Percentiles rank a stretch among this genome's conserved stretches.
Evolutionary conservation across 495 filamentous ascomycete genomes (phyloP).

Genomic region (Aspergillus panamensis): DNA sequence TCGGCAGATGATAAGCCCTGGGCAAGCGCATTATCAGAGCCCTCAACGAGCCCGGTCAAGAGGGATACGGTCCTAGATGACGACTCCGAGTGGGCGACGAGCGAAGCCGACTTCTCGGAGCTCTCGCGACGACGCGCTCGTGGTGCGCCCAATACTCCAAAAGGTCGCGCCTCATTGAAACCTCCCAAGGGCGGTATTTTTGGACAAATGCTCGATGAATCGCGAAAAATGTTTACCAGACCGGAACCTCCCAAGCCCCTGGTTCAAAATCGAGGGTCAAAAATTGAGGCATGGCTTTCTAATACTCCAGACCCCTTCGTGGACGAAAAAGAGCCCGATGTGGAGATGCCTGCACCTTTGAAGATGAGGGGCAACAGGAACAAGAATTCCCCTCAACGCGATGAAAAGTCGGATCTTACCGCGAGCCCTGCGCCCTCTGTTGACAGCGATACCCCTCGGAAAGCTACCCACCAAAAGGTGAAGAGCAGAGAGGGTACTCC

Average conservation of each 20-base stretch:
- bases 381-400: conserved; percentile 27
- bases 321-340: conserved; percentile 41
- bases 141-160: conserved; percentile 20
- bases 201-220: conserved; percentile 49
- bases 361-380: conserved; percentile 37
- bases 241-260: conserved; percentile 45
- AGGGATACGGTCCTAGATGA: conserved; percentile 29
- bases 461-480: conserved; percentile 27
- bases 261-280: conserved; percentile 38
- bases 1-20: conserved; percentile 16
- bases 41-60: conserved; percentile 25
- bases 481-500: conserved; percentile 24
- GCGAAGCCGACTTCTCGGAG: conserved; percentile 46
- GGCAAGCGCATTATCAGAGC: conserved; percentile 22
- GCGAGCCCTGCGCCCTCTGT: conserved; percentile 25
- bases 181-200: conserved; percentile 48
- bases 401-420: conserved; percentile 15
- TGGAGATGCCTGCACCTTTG: conserved; percentile 44
- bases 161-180: conserved; percentile 25
- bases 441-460: conserved; percentile 27
- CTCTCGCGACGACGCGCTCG: conserved; percentile 40
- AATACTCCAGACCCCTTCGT: conserved; percentile 70
- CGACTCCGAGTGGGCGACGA: conserved; percentile 41
- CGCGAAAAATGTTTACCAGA: conserved; percentile 52
- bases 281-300: conserved; percentile 77